Conservation (phyloP, 2,329 filamentous ascomycete species). For the Monilinia fructicola region DNA sequence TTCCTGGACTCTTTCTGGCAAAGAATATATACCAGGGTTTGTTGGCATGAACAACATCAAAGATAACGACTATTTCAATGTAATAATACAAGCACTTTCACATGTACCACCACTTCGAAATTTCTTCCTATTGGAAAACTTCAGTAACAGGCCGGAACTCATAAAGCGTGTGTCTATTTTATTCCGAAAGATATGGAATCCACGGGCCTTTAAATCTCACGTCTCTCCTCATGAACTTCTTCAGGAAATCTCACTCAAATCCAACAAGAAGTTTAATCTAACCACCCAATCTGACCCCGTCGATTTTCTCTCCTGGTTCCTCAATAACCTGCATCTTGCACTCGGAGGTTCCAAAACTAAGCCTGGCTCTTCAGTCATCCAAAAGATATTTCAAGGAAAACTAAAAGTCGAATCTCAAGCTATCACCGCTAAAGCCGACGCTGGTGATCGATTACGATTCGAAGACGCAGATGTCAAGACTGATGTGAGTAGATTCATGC, state of each 20-base stretch:
- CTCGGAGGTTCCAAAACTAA: constrained; percentile 88
- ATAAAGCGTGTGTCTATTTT: constrained; percentile 85
- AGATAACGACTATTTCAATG: constrained; percentile 97
- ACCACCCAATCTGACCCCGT: constrained; percentile 92
- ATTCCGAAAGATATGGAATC: constrained; percentile 97
- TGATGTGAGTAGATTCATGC: constrained; percentile 77
- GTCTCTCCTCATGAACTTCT: constrained; percentile 96
- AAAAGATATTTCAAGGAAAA: constrained; percentile 89
- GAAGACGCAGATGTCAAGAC: constrained; percentile 83
- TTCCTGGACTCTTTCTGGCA: constrained; percentile 76
- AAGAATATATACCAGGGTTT: constrained; percentile 88
- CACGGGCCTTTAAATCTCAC: constrained; percentile 91
- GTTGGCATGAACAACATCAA: constrained; percentile 99
- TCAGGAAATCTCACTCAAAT: constrained; percentile 87
- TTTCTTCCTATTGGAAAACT: constrained; percentile 84
- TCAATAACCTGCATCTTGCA: constrained; percentile 91
- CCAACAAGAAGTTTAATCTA: constrained; percentile 88
- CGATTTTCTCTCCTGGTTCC: constrained; percentile 95
- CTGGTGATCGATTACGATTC: constrained; percentile 83
- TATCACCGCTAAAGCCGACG: constrained; percentile 88
- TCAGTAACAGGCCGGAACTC: constrained; percentile 72
- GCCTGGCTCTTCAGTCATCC: constrained; percentile 80
- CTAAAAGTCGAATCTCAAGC: constrained; percentile 90
- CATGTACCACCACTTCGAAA: constrained; percentile 89
- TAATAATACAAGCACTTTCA: constrained; percentile 85